Evolutionary conservation across 768 basidiomycete genomes (phyloP), one percentile per base, ranked within the genome.

Genomic region (Hericium alpestre): DNA sequence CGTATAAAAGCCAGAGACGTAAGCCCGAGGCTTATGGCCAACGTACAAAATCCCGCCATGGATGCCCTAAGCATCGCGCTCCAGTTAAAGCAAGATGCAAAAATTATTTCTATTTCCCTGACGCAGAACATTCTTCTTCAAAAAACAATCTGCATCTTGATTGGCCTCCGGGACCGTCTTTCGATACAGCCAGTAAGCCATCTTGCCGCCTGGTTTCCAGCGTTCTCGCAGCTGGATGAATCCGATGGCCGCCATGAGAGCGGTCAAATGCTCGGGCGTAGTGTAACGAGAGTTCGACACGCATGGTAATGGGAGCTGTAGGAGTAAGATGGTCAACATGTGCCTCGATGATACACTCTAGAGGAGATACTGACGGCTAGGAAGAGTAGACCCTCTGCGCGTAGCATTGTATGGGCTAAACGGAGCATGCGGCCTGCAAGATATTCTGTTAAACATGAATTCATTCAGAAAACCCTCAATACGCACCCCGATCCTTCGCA

Each of bases 261-360:
- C 66, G 22, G 69, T 69, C 7, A 93, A 74, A 48, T 78, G 78
- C 18, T 79, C 76, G 16, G 79, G 73, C 10, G 84, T 80, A 60
- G 90, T 70, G 67, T 93, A 94, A 13, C 93, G 81, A 4, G 93
- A 94, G 68, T 96, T 96, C 27, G 75, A 68, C 13, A 94, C 76
- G 66, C 93, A 96, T 3, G 93, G 85, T 16, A 86, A 74, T 2
- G 93, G 93, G 11, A 96, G 81, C 89, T 91, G 58, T 38, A 18
- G 27, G 22, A n/a, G 15, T n/a, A 41, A 22, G 41, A 27, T n/a
- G 11, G 32, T 11, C 2, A 43, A 25, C 51, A 38, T 43, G 25
- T 9, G 40, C 20, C 32, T 32, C 32, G 32, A 10, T 32, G 32
- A 57, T 49, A 13, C n/a, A 25, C 9, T 39, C 25, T 16, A 37